These are phyloP conservation scores for Phaeosphaeriaceae sp. DNA, from an alignment of 2,329 filamentous ascomycete genomes.

Conservation along the genomic window DNA sequence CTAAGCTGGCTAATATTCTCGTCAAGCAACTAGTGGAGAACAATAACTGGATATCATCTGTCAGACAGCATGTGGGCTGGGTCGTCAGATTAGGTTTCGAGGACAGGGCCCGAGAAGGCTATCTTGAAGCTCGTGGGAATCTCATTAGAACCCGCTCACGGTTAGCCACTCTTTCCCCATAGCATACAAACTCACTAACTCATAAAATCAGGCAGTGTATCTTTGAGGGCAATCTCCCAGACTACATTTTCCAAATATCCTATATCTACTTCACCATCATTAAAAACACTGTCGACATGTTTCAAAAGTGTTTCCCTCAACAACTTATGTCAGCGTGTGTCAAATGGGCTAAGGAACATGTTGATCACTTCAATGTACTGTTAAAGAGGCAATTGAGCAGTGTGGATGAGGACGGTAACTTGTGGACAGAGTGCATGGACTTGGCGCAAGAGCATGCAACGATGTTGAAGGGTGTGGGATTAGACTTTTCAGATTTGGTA, in stretches of 20 bases:
- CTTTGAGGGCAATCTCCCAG: slow-evolving; percentile 89
- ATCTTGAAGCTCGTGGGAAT: slow-evolving; percentile 77
- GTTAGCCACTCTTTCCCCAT: slow-evolving; percentile 53
- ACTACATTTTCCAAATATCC: slow-evolving; percentile 94
- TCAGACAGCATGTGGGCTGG: slow-evolving; percentile 83
- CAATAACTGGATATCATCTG: slow-evolving; percentile 77
- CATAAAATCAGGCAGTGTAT: slow-evolving; percentile 75
- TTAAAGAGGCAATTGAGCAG: slow-evolving; percentile 85
- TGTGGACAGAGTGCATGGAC: slow-evolving; percentile 84
- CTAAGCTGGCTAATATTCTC: slow-evolving; percentile 65
- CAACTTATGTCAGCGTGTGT: slow-evolving; percentile 92
- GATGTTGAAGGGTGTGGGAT: slow-evolving; percentile 81
- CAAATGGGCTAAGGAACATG: slow-evolving; percentile 96
- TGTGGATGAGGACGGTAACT: slow-evolving; percentile 74
- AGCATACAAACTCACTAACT: slow-evolving; percentile 23
- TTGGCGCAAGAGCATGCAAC: slow-evolving; percentile 80
- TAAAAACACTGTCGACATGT: slow-evolving; percentile 88
- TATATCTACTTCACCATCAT: slow-evolving; percentile 96
- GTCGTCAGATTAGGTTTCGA: slow-evolving; percentile 87
- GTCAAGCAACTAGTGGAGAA: slow-evolving; percentile 68
- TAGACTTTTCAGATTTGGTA: slow-evolving; percentile 87
- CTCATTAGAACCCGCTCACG: slow-evolving; percentile 83
- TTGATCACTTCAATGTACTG: slow-evolving; percentile 87
- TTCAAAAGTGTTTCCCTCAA: slow-evolving; percentile 78
- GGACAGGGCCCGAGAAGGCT: slow-evolving; percentile 85